Base-by-base conservation (phyloP, 208 protist species). In the Trypanosomatidae sp. region DNA sequence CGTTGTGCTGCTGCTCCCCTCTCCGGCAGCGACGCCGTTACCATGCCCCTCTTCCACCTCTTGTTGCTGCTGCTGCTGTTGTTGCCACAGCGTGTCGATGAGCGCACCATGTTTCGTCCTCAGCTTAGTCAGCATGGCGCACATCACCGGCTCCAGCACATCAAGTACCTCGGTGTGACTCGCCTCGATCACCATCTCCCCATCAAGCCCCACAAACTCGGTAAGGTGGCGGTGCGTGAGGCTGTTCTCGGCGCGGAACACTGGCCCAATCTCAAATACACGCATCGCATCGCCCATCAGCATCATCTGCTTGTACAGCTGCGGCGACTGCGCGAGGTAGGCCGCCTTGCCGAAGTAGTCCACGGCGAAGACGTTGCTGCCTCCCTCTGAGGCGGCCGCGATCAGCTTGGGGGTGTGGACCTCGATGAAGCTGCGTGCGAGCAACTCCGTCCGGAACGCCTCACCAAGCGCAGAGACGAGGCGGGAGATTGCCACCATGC, bases 261-360 rank as follows among this genome's bases (percentile, higher is more conserved):
- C 98, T 5, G 97, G 97, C 1, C 94, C 97, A 66, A 99, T 91
- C 83, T 99, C 97, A 75, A 97, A 98, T 39, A 98, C 95, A 17
- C 92, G 83, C 67, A 97, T 88, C 15, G 98, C 87, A 80, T 99
- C 99, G 33, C 92, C 92, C 79, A 88, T 88, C 25, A 99, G 85
- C 39, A 92, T 87, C 99, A 99, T 99, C 85, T 99, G 99, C 87
- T 99, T 99, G 90, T 99, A 99, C 25, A 99, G 91, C 93, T 99
- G 99, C 52, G 99, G 99, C 2, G 96, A 99, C 91, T 99, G 99
- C 25, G 99, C 99, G 0, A 99, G 84, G 81, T 91, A 99, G 0
- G 97, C 98, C 1, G 97, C 98, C 3, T 66, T 30, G 41, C 81
- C 59, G 15, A 98, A 96, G 80, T 97, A 97, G 43, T 93, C 74